phyloP scores from a whole-genome alignment of 2,329 filamentous ascomycete species.

The Lachnellula occidentalis region DNA sequence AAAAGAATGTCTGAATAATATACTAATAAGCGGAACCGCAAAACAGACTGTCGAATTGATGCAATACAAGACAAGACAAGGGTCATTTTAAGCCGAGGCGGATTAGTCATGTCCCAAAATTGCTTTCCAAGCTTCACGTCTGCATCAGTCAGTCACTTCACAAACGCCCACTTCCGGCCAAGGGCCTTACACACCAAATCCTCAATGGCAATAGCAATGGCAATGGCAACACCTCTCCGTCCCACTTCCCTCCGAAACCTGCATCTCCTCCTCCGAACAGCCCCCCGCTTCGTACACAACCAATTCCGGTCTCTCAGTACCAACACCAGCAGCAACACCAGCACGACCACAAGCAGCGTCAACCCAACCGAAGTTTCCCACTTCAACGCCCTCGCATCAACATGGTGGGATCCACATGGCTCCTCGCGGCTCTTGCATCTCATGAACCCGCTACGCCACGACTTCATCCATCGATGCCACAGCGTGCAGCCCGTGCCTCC shows the following conservation, averaged over 20 bases:
- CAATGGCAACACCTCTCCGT: conserved; percentile 15
- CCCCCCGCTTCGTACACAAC: conserved; percentile 27
- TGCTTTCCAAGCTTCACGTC: background rate
- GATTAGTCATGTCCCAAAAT: background rate
- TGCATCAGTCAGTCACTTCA: background rate
- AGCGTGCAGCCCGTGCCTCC: conserved; percentile 44
- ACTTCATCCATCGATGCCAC: conserved; percentile 77
- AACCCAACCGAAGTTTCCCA: conserved; percentile 86
- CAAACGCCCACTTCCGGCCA: background rate
- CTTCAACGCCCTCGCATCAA: conserved; percentile 87
- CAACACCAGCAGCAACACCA: conserved; percentile 26
- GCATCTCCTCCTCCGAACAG: conserved; percentile 27
- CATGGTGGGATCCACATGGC: conserved; percentile 96
- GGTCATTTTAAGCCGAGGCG: background rate
- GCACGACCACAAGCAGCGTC: conserved; percentile 57
- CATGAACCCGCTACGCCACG: conserved; percentile 95
- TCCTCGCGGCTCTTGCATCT: conserved; percentile 88
- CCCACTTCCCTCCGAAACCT: conserved; percentile 28
- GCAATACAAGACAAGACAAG: background rate
- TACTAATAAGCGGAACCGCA: too few relatives aligned
- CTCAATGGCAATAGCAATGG: background rate
- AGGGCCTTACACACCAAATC: background rate
- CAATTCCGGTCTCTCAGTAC: conserved; percentile 25
- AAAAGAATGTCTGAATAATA: too few relatives aligned
- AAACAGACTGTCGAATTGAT: too few relatives aligned